These are phyloP conservation scores for Cryptosporidium meleagridis DNA, from an alignment of 169 alveolate genomes.

Conservation along the genomic window DNA sequence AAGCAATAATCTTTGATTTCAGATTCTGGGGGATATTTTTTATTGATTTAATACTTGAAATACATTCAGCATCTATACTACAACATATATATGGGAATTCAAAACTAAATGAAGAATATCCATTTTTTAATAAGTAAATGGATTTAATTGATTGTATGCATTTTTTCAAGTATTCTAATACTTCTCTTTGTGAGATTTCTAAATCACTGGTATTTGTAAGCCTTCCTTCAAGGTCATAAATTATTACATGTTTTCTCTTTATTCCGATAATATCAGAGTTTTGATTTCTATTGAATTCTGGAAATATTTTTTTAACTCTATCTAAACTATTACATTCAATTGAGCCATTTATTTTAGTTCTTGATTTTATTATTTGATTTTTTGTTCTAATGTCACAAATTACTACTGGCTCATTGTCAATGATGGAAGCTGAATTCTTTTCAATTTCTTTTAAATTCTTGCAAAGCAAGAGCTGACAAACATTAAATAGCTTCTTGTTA, in stretches of 20 bases:
- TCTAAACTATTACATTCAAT: conserved; percentile 46
- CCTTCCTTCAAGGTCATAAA: conserved; percentile 44
- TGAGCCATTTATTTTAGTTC: conserved; percentile 9
- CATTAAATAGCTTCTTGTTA: conserved; percentile 19
- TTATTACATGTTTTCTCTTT: conserved; percentile 15
- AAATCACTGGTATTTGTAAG: background rate
- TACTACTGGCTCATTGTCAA: background rate
- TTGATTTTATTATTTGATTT: background rate
- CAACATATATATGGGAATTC: conserved; percentile 70
- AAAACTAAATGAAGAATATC: background rate
- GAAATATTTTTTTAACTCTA: conserved; percentile 2
- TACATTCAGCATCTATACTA: background rate
- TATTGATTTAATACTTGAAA: conserved; percentile 29
- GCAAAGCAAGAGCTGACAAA: conserved; percentile 17
- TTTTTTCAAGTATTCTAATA: conserved; percentile 16
- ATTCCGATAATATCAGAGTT: background rate
- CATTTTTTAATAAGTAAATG: conserved; percentile 37
- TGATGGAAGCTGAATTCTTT: background rate
- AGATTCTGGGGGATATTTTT: conserved; percentile 2
- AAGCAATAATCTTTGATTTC: conserved; percentile 31
- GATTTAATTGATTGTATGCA: conserved; percentile 24
- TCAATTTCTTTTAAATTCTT: conserved; percentile 7
- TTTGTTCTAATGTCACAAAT: conserved; percentile 56
- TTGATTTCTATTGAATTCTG: background rate
- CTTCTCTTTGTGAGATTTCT: conserved; percentile 30